Evolutionary conservation across 2,329 filamentous ascomycete species (phyloP), one percentile per base, ranked within the genome.

Genomic region (Lecanosticta acicola): DNA sequence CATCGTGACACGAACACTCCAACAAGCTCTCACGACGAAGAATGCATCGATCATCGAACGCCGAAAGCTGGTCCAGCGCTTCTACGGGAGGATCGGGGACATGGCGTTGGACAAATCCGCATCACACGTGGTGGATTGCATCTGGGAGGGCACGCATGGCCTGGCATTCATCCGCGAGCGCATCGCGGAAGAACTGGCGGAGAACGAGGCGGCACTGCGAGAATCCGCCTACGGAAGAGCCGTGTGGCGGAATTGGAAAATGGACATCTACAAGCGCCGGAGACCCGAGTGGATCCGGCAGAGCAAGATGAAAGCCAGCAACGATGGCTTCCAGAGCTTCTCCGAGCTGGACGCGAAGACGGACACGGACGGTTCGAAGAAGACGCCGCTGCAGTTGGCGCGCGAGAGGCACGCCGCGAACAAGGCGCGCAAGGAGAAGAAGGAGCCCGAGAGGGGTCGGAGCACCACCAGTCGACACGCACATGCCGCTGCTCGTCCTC

Each of bases 171-270:
- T 85, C 49, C 78, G 83, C 46, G 82, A 87, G 63, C 73, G 79
- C 35, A 76, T 87, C 49, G 82, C 82, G 2, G 73, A 79, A 53
- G 78, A 84, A 54, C 69, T 87, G 8, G 68, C 73, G 0, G 69
- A 75, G 43, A 74, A 78, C 45, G 83, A 86, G 60, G 64, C 70
- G n/a, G 58, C 68, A 1, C 64, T 87, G 14, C 74, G 83, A n/a
- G 80, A 85, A 46, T 81, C 77, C 1, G 77, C 75, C 29, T 73
- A 80, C 17, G 84, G 84, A 1, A 71, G 83, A 26, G 80, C 79
- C 2, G 82, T 87, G 9, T 86, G 83, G 82, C 74, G 80, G 53
- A 87, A 86, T 59, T 87, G 84, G 83, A 76, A 73, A 29, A 83
- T 87, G 77, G 84, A 87, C 64, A 66, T 84, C 4, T 87, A 83